phyloP scores from a whole-genome alignment of 495 filamentous ascomycete species.

The Talaromyces trachyspermus region DNA sequence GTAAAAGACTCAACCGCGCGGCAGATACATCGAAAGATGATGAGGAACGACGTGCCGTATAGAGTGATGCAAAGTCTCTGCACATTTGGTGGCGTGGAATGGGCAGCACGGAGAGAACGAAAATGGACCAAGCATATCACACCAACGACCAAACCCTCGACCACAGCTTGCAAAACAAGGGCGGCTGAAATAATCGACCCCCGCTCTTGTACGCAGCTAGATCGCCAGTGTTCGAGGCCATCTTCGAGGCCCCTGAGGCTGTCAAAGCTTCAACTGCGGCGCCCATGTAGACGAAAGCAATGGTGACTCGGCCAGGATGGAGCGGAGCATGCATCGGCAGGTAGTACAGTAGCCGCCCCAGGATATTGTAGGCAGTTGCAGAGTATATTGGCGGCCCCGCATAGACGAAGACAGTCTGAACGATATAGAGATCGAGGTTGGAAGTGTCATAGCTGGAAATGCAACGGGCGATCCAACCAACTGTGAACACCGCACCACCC shows the following conservation, averaged over 20 bases:
- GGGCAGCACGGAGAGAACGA: slow-evolving; percentile 13
- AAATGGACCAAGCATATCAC: slow-evolving; percentile 30
- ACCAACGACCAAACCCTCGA: slow-evolving; percentile 25
- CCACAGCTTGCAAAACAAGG: slow-evolving; percentile 27
- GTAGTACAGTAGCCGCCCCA: slow-evolving; percentile 46
- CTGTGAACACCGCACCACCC: slow-evolving; percentile 31
- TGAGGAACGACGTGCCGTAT: slow-evolving; percentile 30
- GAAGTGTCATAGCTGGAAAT: slow-evolving; percentile 28
- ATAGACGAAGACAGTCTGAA: slow-evolving; percentile 44
- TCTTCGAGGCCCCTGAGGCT: slow-evolving; percentile 30
- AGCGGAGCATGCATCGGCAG: slow-evolving; percentile 35
- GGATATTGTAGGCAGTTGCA: slow-evolving; percentile 50
- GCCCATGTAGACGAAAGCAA: slow-evolving; percentile 28
- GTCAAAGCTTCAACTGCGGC: slow-evolving; percentile 29
- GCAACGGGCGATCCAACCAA: slow-evolving; percentile 35
- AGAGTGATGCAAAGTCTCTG: slow-evolving; percentile 27
- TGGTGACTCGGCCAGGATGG: slow-evolving; percentile 29
- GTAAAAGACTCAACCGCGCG: slow-evolving; percentile 31
- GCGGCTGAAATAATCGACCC: slow-evolving; percentile 26
- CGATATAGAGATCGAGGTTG: slow-evolving; percentile 39
- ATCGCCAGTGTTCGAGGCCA: slow-evolving; percentile 18
- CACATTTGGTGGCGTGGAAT: slow-evolving; percentile 25
- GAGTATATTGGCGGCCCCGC: slow-evolving; percentile 48
- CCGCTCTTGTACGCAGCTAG: slow-evolving; percentile 17
- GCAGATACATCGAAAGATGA: slow-evolving; percentile 31